Conservation (phyloP, 1,284 basidiomycete species). For the Cutaneotrichosporon dermatis region DNA sequence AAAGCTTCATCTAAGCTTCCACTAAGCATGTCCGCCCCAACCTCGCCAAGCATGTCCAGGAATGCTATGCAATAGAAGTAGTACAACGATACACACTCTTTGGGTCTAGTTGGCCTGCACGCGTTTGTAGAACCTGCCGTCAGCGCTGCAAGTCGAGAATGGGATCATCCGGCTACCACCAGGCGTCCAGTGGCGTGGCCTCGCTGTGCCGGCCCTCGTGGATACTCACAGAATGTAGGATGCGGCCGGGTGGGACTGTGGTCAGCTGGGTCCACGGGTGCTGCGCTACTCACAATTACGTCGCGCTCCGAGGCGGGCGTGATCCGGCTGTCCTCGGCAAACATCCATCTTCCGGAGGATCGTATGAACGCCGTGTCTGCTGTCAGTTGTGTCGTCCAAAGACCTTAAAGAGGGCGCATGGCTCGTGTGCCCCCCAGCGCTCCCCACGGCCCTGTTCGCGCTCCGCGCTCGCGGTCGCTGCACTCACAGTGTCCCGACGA, state of each 20-base stretch:
- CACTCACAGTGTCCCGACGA: constrained; percentile 86
- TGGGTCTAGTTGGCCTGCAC: constrained; percentile 22
- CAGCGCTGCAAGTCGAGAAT: neutral
- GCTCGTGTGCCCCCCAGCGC: too few relatives aligned
- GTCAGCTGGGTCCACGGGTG: too few relatives aligned
- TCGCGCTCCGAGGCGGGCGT: constrained; percentile 65
- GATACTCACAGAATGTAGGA: constrained; percentile 2
- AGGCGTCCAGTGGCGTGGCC: too few relatives aligned
- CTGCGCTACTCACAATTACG: constrained; percentile 54
- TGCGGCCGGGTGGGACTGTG: neutral
- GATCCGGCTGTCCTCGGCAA: constrained; percentile 80
- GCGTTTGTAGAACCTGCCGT: constrained; percentile 44
- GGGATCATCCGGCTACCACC: too few relatives aligned
- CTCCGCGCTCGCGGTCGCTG: neutral
- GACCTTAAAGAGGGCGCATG: neutral
- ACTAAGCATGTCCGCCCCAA: too few relatives aligned
- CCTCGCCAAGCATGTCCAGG: too few relatives aligned
- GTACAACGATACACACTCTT: neutral
- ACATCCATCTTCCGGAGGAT: constrained; percentile 73
- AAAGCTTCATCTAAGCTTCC: too few relatives aligned
- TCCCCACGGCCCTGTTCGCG: neutral
- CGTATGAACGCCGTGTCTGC: constrained; percentile 77
- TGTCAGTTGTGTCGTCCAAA: neutral
- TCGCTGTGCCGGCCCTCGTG: too few relatives aligned
- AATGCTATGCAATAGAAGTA: neutral